Evolutionary conservation across 164 flowering plant genomes (phyloP), one percentile per base, ranked within the genome.

Genomic region (Akebia trifoliata): DNA sequence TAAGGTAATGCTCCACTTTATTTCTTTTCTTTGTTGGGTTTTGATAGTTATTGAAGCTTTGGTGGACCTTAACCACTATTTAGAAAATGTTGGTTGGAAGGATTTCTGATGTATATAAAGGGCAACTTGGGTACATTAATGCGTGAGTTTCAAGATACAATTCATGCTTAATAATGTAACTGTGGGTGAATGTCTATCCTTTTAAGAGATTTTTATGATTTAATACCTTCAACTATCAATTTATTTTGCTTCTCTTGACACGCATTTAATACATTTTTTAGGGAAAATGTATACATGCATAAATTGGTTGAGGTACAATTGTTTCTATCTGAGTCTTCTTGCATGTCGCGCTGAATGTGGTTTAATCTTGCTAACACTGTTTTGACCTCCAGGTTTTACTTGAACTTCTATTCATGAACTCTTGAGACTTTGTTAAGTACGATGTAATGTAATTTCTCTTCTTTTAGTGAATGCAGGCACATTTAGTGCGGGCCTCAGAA

Each of bases 391-490:
- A n/a, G 31, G 34, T 20, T 22, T 44, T 24, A 12, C 2, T 42
- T 42, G 25, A n/a, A 43, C 28, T 18, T 40, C 30, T 56, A 6
- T 31, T 15, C 11, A 15, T 56, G n/a, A 12, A 28, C 49, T 20
- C 12, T 40, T 12, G 36, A 11, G 30, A 45, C 48, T 35, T 29
- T 49, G 25, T 53, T 61, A 68, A 60, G 69, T 63, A 74, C 66
- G 64, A 74, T 76, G 71, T 80, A 76, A 79, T 77, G 73, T 81
- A 77, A 79, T 84, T 78, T 74, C 59, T 65, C 69, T 79, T 73
- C 70, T 69, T 81, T 81, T 87, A 83, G 91, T 88, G 84, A 86
- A 74, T 88, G 85, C 96, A 94, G 99, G 95, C 84, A 69, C 96
- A 85, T 80, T 80, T 90, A 69, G 62, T 83, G 53, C 77, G 84